phyloP scores from a whole-genome alignment of 2,329 filamentous ascomycete genomes.

The Colletotrichum orbiculare region DNA sequence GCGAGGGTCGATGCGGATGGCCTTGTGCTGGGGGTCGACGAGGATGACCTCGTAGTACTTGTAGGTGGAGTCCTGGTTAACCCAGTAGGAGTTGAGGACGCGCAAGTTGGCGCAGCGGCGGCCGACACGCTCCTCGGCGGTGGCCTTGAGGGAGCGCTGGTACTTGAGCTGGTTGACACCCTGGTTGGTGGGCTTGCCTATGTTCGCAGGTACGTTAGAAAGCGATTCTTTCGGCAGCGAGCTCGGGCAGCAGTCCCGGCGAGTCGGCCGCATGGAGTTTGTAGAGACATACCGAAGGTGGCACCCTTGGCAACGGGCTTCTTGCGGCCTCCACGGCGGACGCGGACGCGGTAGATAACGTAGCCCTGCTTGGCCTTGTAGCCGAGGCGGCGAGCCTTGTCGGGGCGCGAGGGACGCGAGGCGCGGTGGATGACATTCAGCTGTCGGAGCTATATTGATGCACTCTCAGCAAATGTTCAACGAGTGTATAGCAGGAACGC shows the following conservation, averaged over 20 bases:
- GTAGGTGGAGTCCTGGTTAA: conserved; percentile 99
- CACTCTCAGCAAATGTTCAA: conserved; percentile 99
- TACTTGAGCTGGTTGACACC: conserved; percentile 99
- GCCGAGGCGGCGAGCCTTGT: conserved; percentile 99
- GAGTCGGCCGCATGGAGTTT: background rate
- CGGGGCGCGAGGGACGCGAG: conserved; percentile 95
- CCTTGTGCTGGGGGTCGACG: conserved; percentile 99
- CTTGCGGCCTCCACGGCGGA: conserved; percentile 99
- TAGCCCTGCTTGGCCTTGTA: conserved; percentile 99
- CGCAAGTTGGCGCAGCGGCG: conserved; percentile 98
- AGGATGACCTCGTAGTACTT: conserved; percentile 99
- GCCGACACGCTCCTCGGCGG: conserved; percentile 99
- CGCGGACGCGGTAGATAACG: conserved; percentile 99
- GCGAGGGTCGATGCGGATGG: conserved; percentile 97
- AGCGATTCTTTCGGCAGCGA: too few species aligned
- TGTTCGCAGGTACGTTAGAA: conserved; percentile 40
- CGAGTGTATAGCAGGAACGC: conserved; percentile 91
- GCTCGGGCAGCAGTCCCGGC: background rate
- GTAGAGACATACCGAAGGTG: conserved; percentile 85
- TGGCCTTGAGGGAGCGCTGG: conserved; percentile 98
- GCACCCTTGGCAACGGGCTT: conserved; percentile 95
- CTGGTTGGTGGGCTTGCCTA: conserved; percentile 99
- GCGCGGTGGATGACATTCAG: conserved; percentile 99
- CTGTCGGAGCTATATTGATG: conserved; percentile 99
- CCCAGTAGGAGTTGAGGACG: conserved; percentile 99